Evolutionary conservation across 768 basidiomycete genomes (phyloP).

Genomic region (Phlebiopsis gigantea): DNA sequence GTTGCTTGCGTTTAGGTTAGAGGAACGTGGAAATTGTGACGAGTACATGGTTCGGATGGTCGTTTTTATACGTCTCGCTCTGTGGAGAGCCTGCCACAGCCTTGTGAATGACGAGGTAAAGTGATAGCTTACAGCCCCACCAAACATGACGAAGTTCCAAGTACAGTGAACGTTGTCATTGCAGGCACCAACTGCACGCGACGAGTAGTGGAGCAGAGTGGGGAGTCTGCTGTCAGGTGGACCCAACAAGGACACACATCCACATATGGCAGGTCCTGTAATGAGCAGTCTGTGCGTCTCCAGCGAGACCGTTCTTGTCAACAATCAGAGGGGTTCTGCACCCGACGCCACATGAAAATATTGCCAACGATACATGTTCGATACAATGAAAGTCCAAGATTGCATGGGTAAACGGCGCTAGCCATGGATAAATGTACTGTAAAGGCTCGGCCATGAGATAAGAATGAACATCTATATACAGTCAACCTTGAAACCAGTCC

Average conservation of each 20-base stretch:
- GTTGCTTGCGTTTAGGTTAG: too few species aligned
- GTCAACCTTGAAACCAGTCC: too few species aligned
- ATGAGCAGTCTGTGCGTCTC: too few species aligned
- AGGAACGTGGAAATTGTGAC: too few species aligned
- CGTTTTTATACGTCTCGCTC: not conserved
- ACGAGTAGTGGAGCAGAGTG: not conserved
- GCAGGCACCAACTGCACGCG: not conserved
- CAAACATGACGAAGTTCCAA: not conserved
- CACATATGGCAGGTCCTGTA: not conserved
- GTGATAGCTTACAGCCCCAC: too few species aligned
- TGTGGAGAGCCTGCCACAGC: not conserved
- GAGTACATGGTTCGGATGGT: not conserved
- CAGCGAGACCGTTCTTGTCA: not conserved
- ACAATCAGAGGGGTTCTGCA: not conserved
- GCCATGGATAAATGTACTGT: not conserved
- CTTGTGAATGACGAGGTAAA: not conserved
- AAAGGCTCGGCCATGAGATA: not conserved
- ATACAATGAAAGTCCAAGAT: not conserved
- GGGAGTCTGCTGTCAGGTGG: not conserved
- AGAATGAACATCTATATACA: not conserved
- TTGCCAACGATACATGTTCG: not conserved
- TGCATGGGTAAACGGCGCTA: not conserved
- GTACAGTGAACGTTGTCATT: too few species aligned
- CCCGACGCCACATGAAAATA: not conserved
- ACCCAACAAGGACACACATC: not conserved